Evolutionary conservation across 225 moss, liverwort and hornwort species (phyloP).

Genomic region (Antitrichia curtipendula): DNA sequence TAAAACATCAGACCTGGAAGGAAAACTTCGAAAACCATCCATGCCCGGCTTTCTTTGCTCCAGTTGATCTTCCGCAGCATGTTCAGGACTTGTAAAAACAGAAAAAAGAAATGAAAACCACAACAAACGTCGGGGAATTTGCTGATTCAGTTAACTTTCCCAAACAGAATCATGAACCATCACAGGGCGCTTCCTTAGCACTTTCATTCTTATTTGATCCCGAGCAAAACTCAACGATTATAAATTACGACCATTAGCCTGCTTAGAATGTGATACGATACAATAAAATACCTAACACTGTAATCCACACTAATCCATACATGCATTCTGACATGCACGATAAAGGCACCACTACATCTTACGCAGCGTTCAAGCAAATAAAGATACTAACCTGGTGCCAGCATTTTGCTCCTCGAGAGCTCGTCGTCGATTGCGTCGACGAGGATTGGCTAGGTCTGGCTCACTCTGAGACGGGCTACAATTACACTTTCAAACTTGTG

Average conservation of each 20-base stretch:
- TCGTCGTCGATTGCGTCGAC: constrained; percentile 67
- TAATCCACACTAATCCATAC: neutral
- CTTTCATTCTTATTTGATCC: neutral
- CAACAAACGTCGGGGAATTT: neutral
- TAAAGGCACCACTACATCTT: neutral
- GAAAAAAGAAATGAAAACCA: constrained; percentile 1
- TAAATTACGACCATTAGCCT: neutral
- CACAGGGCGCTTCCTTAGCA: neutral
- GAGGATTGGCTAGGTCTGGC: constrained; percentile 83
- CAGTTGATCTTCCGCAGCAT: constrained; percentile 41
- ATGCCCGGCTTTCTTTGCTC: constrained; percentile 35
- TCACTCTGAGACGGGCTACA: constrained; percentile 96
- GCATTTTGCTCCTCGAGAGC: constrained; percentile 56
- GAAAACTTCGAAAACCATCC: constrained; percentile 71
- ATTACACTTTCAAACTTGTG: neutral
- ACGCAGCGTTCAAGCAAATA: neutral
- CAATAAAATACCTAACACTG: neutral
- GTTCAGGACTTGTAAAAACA: constrained; percentile 55
- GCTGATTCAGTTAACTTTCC: neutral
- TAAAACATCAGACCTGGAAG: constrained; percentile 44
- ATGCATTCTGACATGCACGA: neutral
- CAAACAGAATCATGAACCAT: constrained; percentile 4
- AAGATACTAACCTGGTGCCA: constrained; percentile 53
- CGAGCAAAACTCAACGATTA: neutral
- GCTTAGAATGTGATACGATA: neutral